These are phyloP conservation scores for Penicillium sp. DNA, from an alignment of 2,329 filamentous ascomycete genomes.

Conservation along the genomic window DNA sequence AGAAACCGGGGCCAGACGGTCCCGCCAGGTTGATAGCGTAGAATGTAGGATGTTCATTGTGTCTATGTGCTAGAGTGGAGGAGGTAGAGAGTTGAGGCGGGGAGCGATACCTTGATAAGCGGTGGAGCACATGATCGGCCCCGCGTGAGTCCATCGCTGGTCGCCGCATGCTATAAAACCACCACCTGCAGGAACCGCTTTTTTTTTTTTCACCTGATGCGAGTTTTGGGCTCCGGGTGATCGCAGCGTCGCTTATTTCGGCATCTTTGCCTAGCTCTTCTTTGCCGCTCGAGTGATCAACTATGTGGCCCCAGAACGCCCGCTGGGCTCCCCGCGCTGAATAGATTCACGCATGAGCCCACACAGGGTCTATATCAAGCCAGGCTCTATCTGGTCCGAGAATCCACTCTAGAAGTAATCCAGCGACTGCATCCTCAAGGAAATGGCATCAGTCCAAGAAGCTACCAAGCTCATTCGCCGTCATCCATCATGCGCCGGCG, in stretches of 20 bases:
- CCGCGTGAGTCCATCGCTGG: constrained; percentile 22
- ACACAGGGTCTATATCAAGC: too few species aligned
- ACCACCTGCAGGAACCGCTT: too few species aligned
- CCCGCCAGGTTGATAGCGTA: constrained; percentile 85
- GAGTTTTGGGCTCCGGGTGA: background rate
- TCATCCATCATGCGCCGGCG: constrained; percentile 46
- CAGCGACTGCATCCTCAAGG: too few species aligned
- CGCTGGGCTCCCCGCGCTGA: too few species aligned
- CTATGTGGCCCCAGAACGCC: too few species aligned
- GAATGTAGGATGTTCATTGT: constrained; percentile 88
- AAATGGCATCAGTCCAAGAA: background rate
- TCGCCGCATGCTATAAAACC: too few species aligned
- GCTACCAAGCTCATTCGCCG: constrained; percentile 34
- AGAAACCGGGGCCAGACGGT: constrained; percentile 83
- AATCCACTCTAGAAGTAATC: too few species aligned
- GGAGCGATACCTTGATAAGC: constrained; percentile 23
- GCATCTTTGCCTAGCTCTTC: too few species aligned
- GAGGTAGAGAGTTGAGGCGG: constrained; percentile 9
- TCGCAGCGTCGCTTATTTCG: background rate
- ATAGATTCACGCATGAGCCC: too few species aligned
- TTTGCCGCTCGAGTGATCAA: too few species aligned
- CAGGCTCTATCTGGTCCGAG: too few species aligned
- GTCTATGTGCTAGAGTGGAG: constrained; percentile 15
- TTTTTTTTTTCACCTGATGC: constrained; percentile 3
- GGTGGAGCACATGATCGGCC: constrained; percentile 31